Conservation (phyloP, 768 basidiomycete genomes). For the Hebeloma cylindrosporum region DNA sequence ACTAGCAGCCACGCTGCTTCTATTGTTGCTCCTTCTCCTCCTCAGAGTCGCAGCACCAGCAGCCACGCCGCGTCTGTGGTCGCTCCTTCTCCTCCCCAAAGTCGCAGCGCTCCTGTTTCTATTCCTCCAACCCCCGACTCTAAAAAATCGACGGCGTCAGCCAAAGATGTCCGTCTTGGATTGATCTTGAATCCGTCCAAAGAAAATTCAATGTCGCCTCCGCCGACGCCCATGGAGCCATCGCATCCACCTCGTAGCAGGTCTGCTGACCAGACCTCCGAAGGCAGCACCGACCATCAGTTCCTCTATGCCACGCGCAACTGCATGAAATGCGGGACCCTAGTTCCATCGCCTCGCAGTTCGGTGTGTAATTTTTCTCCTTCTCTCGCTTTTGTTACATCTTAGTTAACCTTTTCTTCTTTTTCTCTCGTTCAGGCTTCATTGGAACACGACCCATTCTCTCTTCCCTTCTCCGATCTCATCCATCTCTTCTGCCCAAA, state of each 20-base stretch:
- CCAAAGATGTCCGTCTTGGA: conserved; percentile 23
- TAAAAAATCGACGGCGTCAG: conserved; percentile 20
- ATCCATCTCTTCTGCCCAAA: conserved; percentile 29
- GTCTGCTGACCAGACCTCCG: neutral
- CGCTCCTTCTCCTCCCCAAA: neutral
- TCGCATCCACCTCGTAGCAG: neutral
- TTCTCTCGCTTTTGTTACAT: neutral
- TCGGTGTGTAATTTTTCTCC: conserved; percentile 15
- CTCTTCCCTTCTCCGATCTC: conserved; percentile 15
- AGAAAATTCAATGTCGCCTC: neutral
- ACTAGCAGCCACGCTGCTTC: neutral
- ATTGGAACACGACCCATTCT: conserved; percentile 16
- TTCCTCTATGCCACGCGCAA: conserved; percentile 24
- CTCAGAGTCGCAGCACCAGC: too few relatives aligned
- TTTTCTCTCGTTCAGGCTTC: conserved; percentile 8
- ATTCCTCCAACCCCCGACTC: conserved; percentile 13
- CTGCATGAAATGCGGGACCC: conserved; percentile 28
- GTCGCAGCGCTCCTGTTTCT: conserved; percentile 4
- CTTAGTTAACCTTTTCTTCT: neutral
- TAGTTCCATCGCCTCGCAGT: conserved; percentile 20
- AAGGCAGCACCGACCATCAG: neutral
- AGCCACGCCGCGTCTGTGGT: neutral
- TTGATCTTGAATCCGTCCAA: conserved; percentile 16
- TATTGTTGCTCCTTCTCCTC: neutral
- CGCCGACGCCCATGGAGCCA: neutral